Evolutionary conservation across 352 stramenopile genomes (phyloP).

Genomic region (Lagenidium sp.): DNA sequence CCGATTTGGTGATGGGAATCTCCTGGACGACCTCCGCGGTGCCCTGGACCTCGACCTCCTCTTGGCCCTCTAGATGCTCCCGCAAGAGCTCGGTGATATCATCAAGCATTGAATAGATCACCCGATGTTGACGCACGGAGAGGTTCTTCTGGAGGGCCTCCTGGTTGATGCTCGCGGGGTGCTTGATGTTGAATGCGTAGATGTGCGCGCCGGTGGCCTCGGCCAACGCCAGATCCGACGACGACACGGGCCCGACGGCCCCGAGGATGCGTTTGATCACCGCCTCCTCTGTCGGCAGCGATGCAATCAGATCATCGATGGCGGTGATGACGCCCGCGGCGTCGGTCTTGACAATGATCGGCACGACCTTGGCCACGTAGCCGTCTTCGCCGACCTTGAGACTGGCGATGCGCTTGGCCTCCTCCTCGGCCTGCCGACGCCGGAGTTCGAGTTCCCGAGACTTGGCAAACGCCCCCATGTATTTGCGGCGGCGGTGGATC

Average conservation of each 20-base stretch:
- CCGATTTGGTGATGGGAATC: constrained; percentile 77
- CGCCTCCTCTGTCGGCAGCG: constrained; percentile 55
- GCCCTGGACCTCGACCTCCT: constrained; percentile 60
- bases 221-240: constrained; percentile 79
- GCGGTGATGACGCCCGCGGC: constrained; percentile 96
- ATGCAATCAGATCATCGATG: constrained; percentile 75
- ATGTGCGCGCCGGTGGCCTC: constrained; percentile 75
- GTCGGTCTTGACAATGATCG: constrained; percentile 98
- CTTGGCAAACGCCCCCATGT: constrained; percentile 44
- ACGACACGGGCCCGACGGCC: constrained; percentile 69
- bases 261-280: constrained; percentile 81
- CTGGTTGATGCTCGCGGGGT: constrained; percentile 61
- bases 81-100: constrained; percentile 78
- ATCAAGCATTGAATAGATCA: constrained; percentile 87
- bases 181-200: constrained; percentile 86
- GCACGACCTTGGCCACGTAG: constrained; percentile 92
- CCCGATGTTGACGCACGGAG: constrained; percentile 55
- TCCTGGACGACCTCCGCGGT: constrained; percentile 72
- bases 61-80: constrained; percentile 50
- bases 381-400: constrained; percentile 62
- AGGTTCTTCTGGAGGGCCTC: constrained; percentile 76
- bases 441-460: constrained; percentile 59
- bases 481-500: constrained; percentile 30
- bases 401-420: constrained; percentile 55
- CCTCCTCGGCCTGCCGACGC: constrained; percentile 50